Evolutionary conservation across 2,329 filamentous ascomycete genomes (phyloP).

Genomic region (Thelonectria olida): DNA sequence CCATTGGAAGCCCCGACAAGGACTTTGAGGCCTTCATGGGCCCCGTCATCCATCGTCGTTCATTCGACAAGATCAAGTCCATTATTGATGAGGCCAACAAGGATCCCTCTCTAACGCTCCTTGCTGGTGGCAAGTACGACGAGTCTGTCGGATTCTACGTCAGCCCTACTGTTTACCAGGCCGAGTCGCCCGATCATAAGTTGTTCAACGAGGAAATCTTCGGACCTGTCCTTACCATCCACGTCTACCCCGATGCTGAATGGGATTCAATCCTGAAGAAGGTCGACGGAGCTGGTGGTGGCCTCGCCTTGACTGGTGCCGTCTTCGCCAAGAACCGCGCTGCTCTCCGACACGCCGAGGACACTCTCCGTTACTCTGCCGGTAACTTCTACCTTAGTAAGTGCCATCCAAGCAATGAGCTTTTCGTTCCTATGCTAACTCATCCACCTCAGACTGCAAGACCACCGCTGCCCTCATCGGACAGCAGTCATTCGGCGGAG

Average conservation of each 20-base stretch:
- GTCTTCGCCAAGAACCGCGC: constrained; percentile 59
- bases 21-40: constrained; percentile 81
- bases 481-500: constrained; percentile 65
- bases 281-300: constrained; percentile 53
- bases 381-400: constrained; percentile 65
- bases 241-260: constrained; percentile 78
- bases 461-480: constrained; percentile 64
- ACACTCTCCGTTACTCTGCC: constrained; percentile 60
- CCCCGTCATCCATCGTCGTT: constrained; percentile 83
- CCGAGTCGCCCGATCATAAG: constrained; percentile 75
- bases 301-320: constrained; percentile 58
- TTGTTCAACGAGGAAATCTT: constrained; percentile 84
- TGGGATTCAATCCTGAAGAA: constrained; percentile 47
- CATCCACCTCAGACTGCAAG: constrained; percentile 54
- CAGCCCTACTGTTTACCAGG: constrained; percentile 82
- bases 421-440: fast-evolving
- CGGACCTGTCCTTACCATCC: constrained; percentile 76
- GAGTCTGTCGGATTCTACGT: constrained; percentile 83
- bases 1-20: constrained; percentile 73
- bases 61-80: constrained; percentile 80
- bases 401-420: background rate
- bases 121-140: constrained; percentile 81
- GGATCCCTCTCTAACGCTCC: constrained; percentile 75
- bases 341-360: constrained; percentile 60
- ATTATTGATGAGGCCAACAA: constrained; percentile 83